Conservation (phyloP, 2,329 filamentous ascomycete species). For the Alternaria gansuensis region DNA sequence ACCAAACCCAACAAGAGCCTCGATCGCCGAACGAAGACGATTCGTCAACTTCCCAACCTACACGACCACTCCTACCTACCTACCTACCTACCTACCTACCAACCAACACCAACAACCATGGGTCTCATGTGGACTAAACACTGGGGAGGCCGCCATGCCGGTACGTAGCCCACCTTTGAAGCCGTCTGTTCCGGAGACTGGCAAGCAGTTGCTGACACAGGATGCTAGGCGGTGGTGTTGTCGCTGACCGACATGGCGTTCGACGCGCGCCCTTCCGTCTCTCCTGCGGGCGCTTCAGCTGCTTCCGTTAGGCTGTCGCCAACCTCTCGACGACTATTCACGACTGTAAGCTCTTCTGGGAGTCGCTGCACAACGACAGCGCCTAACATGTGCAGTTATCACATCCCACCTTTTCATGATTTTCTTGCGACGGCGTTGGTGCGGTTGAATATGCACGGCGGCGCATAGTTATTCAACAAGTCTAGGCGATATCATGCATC, state of each 20-base stretch:
- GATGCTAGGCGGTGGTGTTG: slow-evolving; percentile 58
- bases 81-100: slow-evolving; percentile 14
- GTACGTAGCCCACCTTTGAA: slow-evolving; percentile 37
- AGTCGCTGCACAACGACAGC: too few relatives aligned
- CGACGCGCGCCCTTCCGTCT: slow-evolving; percentile 62
- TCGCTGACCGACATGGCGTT: slow-evolving; percentile 62
- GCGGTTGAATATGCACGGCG: slow-evolving; percentile 7
- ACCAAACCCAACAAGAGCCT: slow-evolving; percentile 12
- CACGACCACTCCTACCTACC: not conserved
- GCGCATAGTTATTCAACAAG: slow-evolving; percentile 1
- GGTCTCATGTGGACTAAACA: slow-evolving; percentile 60
- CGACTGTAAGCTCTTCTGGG: slow-evolving; percentile 30
- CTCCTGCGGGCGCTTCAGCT: slow-evolving; percentile 61
- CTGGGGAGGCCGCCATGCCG: slow-evolving; percentile 55
- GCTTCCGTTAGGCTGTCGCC: slow-evolving; percentile 58
- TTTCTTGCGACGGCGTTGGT: slow-evolving; percentile 29
- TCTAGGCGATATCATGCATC: slow-evolving; percentile 5
- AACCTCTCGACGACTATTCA: slow-evolving; percentile 35
- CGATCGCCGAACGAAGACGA: slow-evolving; percentile 1
- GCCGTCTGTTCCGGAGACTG: slow-evolving; percentile 15
- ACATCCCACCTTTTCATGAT: slow-evolving; percentile 8
- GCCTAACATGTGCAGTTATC: slow-evolving; percentile 1
- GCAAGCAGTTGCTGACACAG: slow-evolving; percentile 32
- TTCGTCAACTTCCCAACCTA: slow-evolving; percentile 9
- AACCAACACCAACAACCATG: slow-evolving; percentile 46